Conservation (phyloP, 768 basidiomycete species). For the Gymnopilus junonius region DNA sequence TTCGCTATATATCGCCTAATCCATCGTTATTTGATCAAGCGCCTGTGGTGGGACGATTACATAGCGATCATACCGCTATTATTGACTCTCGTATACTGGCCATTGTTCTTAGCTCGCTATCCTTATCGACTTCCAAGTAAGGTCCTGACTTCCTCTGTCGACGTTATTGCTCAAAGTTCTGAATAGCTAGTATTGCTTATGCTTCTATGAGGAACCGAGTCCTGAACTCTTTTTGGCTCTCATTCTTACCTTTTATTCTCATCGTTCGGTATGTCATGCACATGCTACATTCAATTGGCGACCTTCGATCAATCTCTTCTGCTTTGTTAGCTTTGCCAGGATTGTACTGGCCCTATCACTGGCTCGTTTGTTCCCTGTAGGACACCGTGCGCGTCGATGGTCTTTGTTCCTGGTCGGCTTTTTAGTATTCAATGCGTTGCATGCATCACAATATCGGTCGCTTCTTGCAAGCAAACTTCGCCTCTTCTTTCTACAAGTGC, state of each 20-base stretch:
- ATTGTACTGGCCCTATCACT: neutral
- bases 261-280: neutral
- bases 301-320: neutral
- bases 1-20: conserved; percentile 20
- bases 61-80: conserved; percentile 15
- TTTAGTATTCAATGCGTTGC: neutral
- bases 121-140: neutral
- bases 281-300: neutral
- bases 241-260: neutral
- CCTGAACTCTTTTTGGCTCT: neutral
- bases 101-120: neutral
- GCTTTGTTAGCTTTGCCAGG: neutral
- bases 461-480: neutral
- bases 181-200: neutral
- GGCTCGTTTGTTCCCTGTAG: neutral
- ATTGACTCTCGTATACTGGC: conserved; percentile 19
- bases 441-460: neutral
- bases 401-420: neutral
- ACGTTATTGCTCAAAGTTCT: too few relatives aligned
- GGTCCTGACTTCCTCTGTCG: too few relatives aligned
- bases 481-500: neutral
- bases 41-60: conserved; percentile 30
- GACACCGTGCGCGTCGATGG: neutral
- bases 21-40: conserved; percentile 17
- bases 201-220: neutral